Base-by-base conservation (phyloP, 257 asterid genomes). In the Nicotiana attenuata region DNA sequence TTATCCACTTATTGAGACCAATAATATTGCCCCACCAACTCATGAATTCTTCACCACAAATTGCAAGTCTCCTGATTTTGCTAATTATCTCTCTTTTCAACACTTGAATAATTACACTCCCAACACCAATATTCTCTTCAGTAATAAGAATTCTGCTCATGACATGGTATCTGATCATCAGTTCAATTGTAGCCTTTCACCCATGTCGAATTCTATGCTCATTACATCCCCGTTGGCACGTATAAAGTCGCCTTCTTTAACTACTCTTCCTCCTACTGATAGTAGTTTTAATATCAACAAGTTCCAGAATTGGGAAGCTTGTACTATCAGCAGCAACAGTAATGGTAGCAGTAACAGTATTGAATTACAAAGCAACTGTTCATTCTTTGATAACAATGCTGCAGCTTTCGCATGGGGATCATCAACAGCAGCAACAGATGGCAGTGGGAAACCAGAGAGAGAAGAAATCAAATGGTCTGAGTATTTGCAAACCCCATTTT, bases 381-480 rank as follows among this genome's bases (percentile, higher is more conserved):
- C 85, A 10, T 86, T 89, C 78, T 82, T 85, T 11, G 91, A 87
- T 26, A 83, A 65, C 73, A 86, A 22, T n/a, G 68, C 47, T 75
- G 78, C 69, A 0, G 87, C 81, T 11, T 87, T 90, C 7, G 7
- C 87, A n/a, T 89, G 97, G 96, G 88, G 80, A 81, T 53, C 53
- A 81, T 53, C 53, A 82, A 78, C 80, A 64, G 52, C 77, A 7
- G 78, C 86, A 52, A 24, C 85, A 26, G 11, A 84, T 11, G 84
- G 85, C 3, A 77, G 87, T 2, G 89, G 87, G 38, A 91, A 86
- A 67, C 4, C 88, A 0, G 89, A 80, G 75, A 87, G 82, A 79
- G 94, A 90, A 10, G 95, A 91, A 16, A 87, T 88, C 10, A 92
- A 87, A 83, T 93, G 98, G 99, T 78, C 87, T 0, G 98, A 93